phyloP scores from a whole-genome alignment of 208 protist species.

The Blechomonas ayalai region DNA sequence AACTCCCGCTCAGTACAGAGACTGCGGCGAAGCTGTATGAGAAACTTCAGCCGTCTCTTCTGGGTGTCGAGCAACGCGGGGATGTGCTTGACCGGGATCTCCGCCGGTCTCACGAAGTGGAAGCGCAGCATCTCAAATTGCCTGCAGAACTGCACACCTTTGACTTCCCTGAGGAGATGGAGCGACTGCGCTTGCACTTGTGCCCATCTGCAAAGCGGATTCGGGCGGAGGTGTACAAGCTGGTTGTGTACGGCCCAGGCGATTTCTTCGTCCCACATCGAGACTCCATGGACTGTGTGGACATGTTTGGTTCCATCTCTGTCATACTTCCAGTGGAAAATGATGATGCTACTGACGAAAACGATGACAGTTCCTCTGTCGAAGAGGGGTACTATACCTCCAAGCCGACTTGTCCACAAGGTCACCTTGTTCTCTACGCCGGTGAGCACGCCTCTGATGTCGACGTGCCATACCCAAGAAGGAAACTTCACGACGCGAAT shows the following conservation, averaged over 20 bases:
- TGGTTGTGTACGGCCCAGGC: conserved; percentile 8
- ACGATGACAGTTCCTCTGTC: background rate
- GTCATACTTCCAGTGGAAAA: conserved; percentile 4
- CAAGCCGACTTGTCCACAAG: no score
- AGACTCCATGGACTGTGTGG: conserved; percentile 8
- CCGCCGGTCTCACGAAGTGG: conserved; percentile 7
- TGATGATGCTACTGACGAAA: background rate
- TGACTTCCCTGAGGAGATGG: conserved; percentile 8
- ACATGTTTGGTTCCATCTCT: conserved; percentile 9
- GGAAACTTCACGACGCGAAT: background rate
- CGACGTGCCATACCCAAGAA: no score
- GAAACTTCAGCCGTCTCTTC: conserved; percentile 3
- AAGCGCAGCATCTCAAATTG: background rate
- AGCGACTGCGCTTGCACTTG: conserved; percentile 1
- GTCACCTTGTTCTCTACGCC: conserved; percentile 9
- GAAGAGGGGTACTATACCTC: background rate
- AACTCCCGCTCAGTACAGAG: background rate
- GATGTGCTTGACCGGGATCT: conserved; percentile 4
- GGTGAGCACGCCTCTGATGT: background rate
- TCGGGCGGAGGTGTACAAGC: conserved; percentile 6
- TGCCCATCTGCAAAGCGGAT: conserved; percentile 9
- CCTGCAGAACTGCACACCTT: conserved; percentile 1
- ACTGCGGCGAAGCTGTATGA: conserved; percentile 2
- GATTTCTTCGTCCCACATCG: conserved; percentile 14
- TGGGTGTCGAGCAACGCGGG: conserved; percentile 12